Conservation (phyloP, 2,329 filamentous ascomycete genomes). For the Botryotinia narcissicola region DNA sequence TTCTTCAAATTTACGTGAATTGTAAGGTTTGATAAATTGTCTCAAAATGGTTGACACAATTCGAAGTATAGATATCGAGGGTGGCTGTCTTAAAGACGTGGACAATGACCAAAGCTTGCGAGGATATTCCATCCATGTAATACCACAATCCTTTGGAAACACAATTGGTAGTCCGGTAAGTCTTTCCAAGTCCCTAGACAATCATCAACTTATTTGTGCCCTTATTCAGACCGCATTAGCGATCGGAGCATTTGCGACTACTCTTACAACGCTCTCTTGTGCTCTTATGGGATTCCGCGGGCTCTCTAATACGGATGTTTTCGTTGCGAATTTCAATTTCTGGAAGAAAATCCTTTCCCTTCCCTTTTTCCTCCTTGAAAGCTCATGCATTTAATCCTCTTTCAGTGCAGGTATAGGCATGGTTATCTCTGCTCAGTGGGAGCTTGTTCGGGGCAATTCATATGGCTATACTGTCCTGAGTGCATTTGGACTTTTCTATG, state of each 20-base stretch:
- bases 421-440: constrained; percentile 55
- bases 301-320: constrained; percentile 50
- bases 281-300: constrained; percentile 56
- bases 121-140: background rate
- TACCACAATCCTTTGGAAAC: background rate
- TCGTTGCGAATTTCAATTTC: constrained; percentile 43
- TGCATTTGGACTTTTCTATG: constrained; percentile 53
- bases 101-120: background rate
- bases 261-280: constrained; percentile 52
- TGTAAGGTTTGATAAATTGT: background rate
- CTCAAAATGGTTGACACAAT: background rate
- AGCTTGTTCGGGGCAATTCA: constrained; percentile 51
- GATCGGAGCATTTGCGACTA: constrained; percentile 54
- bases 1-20: background rate
- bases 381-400: constrained; percentile 29
- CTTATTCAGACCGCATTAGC: constrained; percentile 45
- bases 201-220: background rate
- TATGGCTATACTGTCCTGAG: constrained; percentile 54
- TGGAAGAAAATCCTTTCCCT: background rate
- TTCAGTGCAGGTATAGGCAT: constrained; percentile 49
- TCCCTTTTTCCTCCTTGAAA: background rate
- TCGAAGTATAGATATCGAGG: background rate
- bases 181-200: background rate
- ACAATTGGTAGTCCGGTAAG: constrained; percentile 1
- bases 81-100: background rate